Evolutionary conservation across 2,329 filamentous ascomycete genomes (phyloP), one percentile per base, ranked within the genome.

Genomic region (Coniochaeta sp.): DNA sequence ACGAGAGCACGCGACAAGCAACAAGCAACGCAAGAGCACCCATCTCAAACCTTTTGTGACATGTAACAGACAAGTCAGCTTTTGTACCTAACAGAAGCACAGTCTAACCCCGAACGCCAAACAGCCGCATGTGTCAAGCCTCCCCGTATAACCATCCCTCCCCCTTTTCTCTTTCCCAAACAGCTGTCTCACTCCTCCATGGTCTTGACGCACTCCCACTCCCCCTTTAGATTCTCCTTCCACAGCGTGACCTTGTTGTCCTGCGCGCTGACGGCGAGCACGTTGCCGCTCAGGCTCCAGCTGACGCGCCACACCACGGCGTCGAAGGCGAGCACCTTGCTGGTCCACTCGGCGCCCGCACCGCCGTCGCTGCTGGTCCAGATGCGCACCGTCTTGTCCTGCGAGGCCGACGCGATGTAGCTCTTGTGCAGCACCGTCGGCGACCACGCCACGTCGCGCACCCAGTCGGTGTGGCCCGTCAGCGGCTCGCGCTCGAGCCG

Each of bases 241-340:
- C 93, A 99, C 74, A 99, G 76, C 59, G 89, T 96, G 60, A 99
- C 93, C 78, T 96, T 93, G 81, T 99, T 99, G 77, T 99, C 93
- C 28, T 89, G 91, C 42, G 91, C 91, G 71, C 90, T 95, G 63
- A 97, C 91, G 10, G 95, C 95, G 68, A 99, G 81, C 22, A 98
- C 93, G 73, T 99, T 99, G 58, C 95, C 95, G 74, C 91, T 96
- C 71, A 98, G 80, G 68, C 92, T 96, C 95, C 95, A 99, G 81
- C 91, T 97, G 54, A 97, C 95, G 60, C 95, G 87, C 95, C 95
- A 99, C 61, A 96, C 84, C 55, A 93, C 88, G 4, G 89, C 87
- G 63, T 97, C 93, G 68, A 99, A 96, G 69, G 88, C 86, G 65
- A 99, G 82, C 44, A 89, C 86, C 74, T 96, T 95, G 75, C 85